These are phyloP conservation scores for Coniferiporia weirii DNA, from an alignment of 1,284 basidiomycete species.

Conservation along the genomic window DNA sequence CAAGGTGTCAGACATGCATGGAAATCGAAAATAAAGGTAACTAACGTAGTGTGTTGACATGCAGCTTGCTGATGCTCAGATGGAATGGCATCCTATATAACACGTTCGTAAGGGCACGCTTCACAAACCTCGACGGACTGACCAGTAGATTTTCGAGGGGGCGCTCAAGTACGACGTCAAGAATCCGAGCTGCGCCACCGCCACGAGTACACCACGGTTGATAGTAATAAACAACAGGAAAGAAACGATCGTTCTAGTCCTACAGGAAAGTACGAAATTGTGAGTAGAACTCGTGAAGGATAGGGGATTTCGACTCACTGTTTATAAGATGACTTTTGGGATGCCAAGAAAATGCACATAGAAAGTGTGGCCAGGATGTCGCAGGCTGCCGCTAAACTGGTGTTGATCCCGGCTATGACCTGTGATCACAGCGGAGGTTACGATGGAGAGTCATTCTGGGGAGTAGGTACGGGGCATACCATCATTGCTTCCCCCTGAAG, in stretches of 20 bases:
- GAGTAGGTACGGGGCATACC: background rate
- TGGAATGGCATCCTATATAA: slow-evolving; percentile 16
- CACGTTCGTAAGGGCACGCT: background rate
- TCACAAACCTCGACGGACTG: background rate
- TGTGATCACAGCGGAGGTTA: background rate
- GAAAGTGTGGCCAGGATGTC: slow-evolving; percentile 13
- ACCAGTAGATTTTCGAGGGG: slow-evolving; percentile 14
- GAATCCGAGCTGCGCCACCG: slow-evolving; percentile 12
- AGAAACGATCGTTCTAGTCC: slow-evolving; percentile 10
- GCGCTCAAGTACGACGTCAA: slow-evolving; percentile 2
- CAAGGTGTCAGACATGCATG: background rate
- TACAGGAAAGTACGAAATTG: background rate
- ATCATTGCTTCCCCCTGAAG: slow-evolving; percentile 7
- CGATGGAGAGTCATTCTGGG: background rate
- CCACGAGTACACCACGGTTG: slow-evolving; percentile 14
- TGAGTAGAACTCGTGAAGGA: background rate
- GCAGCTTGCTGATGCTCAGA: slow-evolving; percentile 16
- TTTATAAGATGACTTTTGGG: slow-evolving; percentile 4
- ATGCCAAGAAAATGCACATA: slow-evolving; percentile 14
- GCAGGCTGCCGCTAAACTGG: slow-evolving; percentile 3
- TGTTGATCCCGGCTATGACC: slow-evolving; percentile 12
- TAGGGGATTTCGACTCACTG: background rate
- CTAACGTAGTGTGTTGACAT: slow-evolving; percentile 18
- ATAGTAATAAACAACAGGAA: slow-evolving; percentile 10
- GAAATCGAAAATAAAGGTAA: background rate